Conservation (phyloP, 768 basidiomycete species). For the Pleurotus djamor region DNA sequence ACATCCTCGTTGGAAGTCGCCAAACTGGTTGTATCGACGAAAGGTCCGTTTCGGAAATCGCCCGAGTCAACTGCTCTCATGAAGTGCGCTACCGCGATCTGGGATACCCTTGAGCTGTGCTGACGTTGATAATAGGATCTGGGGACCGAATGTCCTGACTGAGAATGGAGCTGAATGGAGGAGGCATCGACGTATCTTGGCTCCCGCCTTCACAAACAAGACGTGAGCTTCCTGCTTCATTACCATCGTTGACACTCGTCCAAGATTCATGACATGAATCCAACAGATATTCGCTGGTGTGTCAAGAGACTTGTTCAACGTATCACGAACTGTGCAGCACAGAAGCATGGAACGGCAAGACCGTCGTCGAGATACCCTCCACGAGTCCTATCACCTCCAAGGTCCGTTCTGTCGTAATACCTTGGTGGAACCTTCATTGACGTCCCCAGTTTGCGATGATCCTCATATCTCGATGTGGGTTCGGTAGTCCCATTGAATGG, state of each 20-base stretch:
- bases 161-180: slow-evolving; percentile 26
- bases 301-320: slow-evolving; percentile 30
- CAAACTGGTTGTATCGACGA: slow-evolving; percentile 38
- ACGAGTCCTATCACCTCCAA: slow-evolving; percentile 32
- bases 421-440: not conserved
- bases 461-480: slow-evolving; percentile 43
- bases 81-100: slow-evolving; percentile 21
- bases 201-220: slow-evolving; percentile 25
- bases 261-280: not conserved
- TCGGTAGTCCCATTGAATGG: slow-evolving; percentile 43
- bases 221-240: slow-evolving; percentile 11
- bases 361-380: slow-evolving; percentile 23
- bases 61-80: slow-evolving; percentile 23
- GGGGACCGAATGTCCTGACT: slow-evolving; percentile 26
- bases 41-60: slow-evolving; percentile 38
- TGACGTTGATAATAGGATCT: slow-evolving; percentile 9
- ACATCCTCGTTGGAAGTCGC: slow-evolving; percentile 46
- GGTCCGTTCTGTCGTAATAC: slow-evolving; percentile 12
- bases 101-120: not conserved
- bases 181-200: slow-evolving; percentile 28
- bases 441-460: slow-evolving; percentile 34
- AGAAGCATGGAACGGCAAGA: slow-evolving; percentile 29
- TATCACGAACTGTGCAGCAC: slow-evolving; percentile 35
- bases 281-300: slow-evolving; percentile 37
- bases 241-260: not conserved